Conservation (phyloP, 108 stramenopile genomes). For the Cyclostephanos invisitatus region DNA sequence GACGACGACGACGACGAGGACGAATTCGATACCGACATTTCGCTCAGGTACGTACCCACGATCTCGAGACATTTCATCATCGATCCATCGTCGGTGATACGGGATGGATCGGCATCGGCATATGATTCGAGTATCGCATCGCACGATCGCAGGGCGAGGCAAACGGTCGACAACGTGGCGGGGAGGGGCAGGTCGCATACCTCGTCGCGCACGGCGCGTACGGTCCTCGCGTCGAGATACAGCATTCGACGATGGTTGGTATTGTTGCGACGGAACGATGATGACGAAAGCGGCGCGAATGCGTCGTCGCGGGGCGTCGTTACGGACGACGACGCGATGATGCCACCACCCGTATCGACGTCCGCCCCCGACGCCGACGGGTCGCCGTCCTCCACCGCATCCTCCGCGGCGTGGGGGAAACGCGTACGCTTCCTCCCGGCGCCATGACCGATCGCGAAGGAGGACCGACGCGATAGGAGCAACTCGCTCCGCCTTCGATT, state of each 20-base stretch:
- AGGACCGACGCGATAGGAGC: neutral
- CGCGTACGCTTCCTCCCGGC: neutral
- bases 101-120: neutral
- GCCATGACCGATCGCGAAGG: neutral
- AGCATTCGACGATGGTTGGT: too few relatives aligned
- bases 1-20: neutral
- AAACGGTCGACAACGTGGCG: conserved; percentile 19
- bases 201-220: conserved; percentile 15
- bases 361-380: neutral
- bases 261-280: neutral
- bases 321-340: too few relatives aligned
- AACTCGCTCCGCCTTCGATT: neutral
- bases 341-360: neutral
- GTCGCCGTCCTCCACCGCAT: neutral
- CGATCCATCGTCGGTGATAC: neutral
- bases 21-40: neutral
- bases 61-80: neutral
- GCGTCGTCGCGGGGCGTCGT: neutral
- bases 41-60: conserved; percentile 1
- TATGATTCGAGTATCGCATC: conserved; percentile 7
- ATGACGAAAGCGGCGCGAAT: too few relatives aligned
- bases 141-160: conserved; percentile 12
- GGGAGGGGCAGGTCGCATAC: conserved; percentile 33
- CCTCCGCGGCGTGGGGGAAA: neutral
- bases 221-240: conserved; percentile 17